phyloP scores from a whole-genome alignment of 169 alveolate genomes.

The Cryptosporidium parvum region DNA sequence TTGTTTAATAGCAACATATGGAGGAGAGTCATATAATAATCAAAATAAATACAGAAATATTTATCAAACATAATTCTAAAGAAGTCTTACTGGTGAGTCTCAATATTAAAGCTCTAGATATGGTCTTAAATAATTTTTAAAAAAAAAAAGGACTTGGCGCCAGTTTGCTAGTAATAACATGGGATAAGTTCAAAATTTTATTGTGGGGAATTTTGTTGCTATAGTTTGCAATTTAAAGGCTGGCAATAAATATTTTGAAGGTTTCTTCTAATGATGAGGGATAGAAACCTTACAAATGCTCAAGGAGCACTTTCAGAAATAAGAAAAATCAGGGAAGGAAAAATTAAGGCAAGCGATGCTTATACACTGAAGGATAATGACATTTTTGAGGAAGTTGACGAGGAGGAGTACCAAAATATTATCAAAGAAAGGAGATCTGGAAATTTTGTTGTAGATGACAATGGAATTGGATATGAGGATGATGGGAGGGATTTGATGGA shows the following conservation, averaged over 20 bases:
- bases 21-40: not conserved
- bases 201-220: conserved; percentile 10
- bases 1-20: not conserved
- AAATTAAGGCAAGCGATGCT: conserved; percentile 63
- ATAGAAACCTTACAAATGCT: conserved; percentile 17
- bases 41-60: no score
- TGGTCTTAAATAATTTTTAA: not conserved
- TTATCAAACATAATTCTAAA: not conserved
- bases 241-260: not conserved
- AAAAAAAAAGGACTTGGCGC: conserved; percentile 20
- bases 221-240: not conserved
- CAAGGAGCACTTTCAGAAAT: conserved; percentile 61
- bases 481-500: conserved; percentile 71
- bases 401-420: conserved; percentile 56
- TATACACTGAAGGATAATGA: conserved; percentile 37
- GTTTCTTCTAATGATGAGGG: conserved; percentile 22
- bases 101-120: not conserved
- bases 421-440: conserved; percentile 28
- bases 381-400: conserved; percentile 65
- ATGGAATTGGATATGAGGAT: conserved; percentile 69
- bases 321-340: conserved; percentile 59
- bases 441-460: conserved; percentile 70
- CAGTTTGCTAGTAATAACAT: conserved; percentile 13
- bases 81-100: not conserved
- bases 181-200: not conserved